Base-by-base conservation (phyloP, 2,329 filamentous ascomycete species). In the Lasiodiplodia gonubiensis region DNA sequence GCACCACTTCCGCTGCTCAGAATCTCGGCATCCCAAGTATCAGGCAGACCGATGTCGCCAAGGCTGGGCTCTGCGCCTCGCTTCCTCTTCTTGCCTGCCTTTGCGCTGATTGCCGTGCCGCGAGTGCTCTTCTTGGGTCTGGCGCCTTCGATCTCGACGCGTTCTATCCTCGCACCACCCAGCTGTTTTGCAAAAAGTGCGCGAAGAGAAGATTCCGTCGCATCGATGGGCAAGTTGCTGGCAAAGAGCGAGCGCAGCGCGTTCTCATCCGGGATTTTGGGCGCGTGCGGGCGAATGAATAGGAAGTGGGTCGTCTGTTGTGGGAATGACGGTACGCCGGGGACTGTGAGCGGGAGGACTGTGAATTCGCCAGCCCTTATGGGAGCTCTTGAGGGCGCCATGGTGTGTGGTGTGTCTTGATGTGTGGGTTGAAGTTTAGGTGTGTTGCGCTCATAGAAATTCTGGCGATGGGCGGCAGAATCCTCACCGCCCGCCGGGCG, bases 151-250 rank as follows among this genome's bases (percentile, higher is more conserved):
- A 98, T 97, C 0, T 86, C 82, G 5, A 96, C 90, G 64, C 82
- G 84, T 78, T 97, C 92, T 57, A 98, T 91, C 55, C 91, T 86
- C 2, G 91, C 92, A 0, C 90, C 89, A 10, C 92, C 91, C 0
- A 97, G 85, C 18, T 96, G 86, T 0, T 86, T 83, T 0, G 87
- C 82, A 72, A 98, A 96, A 0, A 98, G 81, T 51, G 89, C 84
- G 53, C 92, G 89, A 51, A 98, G 85, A 73, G 94, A 92, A 1
- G 84, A 78, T 67, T 92, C 89, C 4, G 92, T 96, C 68, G 92
- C 90, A 76, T 97, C 94, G 70, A 90, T 84, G 7, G 95, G 95
- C 0, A 96, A 82, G 74, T 99, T 98, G 70, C 94, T 91, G n/a
- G 97, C 77, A 80, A 97, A 99, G 21, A 99, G 85, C 69, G 92